Conservation (phyloP, 1,139 yeast genomes). For the Saccharomyces hybrid region DNA sequence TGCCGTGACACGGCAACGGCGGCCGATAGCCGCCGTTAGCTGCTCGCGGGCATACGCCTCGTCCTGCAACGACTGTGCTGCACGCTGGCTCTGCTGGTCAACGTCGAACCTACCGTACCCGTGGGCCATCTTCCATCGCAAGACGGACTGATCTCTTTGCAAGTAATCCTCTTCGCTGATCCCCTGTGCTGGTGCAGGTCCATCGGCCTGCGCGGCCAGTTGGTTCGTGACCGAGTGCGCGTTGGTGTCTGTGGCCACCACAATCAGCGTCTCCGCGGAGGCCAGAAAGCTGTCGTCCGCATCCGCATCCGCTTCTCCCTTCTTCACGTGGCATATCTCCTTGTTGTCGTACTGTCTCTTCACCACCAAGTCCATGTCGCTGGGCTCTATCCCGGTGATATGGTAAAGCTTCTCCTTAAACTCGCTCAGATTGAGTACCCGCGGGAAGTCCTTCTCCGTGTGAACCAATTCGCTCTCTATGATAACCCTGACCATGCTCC, state of each 20-base stretch:
- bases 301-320: neutral
- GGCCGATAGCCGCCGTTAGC: neutral
- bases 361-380: neutral
- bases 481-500: neutral
- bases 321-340: neutral
- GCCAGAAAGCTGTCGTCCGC: neutral
- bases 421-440: neutral
- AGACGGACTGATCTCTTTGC: constrained; percentile 49
- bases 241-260: constrained; percentile 48
- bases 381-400: neutral
- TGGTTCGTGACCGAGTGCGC: constrained; percentile 41
- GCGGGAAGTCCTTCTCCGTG: neutral
- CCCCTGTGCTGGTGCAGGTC: constrained; percentile 41
- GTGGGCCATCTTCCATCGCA: constrained; percentile 62
- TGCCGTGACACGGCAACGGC: constrained; percentile 12
- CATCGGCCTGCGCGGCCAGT: constrained; percentile 33
- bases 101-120: constrained; percentile 67
- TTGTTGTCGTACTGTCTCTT: neutral
- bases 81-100: constrained; percentile 1
- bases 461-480: neutral
- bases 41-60: neutral
- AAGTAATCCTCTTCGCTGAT: constrained; percentile 61
- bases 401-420: neutral
- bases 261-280: constrained; percentile 23
- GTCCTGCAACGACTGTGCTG: neutral